Conservation (phyloP, 108 stramenopile species). For the Cyclotella kingstonii region DNA sequence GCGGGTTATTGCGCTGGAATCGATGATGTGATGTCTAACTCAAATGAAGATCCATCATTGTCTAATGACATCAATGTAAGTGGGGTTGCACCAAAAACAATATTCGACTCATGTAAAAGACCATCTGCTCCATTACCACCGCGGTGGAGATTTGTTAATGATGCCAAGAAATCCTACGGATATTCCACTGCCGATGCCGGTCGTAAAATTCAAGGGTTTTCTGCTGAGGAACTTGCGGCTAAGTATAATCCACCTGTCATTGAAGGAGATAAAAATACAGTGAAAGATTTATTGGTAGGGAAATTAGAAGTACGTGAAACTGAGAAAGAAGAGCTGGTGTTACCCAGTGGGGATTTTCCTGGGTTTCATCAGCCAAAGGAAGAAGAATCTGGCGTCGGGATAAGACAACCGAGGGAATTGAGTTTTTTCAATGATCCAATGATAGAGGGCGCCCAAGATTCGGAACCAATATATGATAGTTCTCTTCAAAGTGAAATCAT, state of each 20-base stretch:
- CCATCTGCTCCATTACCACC: slow-evolving; percentile 23
- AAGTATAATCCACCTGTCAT: slow-evolving; percentile 20
- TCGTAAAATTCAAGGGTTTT: slow-evolving; percentile 4
- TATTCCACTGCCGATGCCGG: slow-evolving; percentile 36
- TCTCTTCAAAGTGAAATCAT: too few species aligned
- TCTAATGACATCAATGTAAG: too few species aligned
- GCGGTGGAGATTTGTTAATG: slow-evolving; percentile 34
- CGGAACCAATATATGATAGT: too few species aligned
- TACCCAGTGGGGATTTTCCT: not conserved
- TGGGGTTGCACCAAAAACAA: too few species aligned
- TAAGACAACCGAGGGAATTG: too few species aligned
- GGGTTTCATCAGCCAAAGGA: too few species aligned
- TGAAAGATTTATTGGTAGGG: slow-evolving; percentile 14
- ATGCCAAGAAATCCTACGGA: slow-evolving; percentile 32
- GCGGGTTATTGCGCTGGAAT: too few species aligned
- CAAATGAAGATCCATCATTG: too few species aligned
- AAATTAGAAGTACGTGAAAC: not conserved
- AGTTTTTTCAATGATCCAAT: too few species aligned
- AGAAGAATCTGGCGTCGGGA: too few species aligned
- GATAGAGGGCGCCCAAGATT: too few species aligned
- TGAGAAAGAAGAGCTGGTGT: not conserved
- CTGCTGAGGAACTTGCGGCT: slow-evolving; percentile 33
- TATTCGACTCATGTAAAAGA: not conserved
- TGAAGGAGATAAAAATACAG: not conserved
- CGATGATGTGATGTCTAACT: too few species aligned